Evolutionary conservation across 2,329 filamentous ascomycete species (phyloP), one percentile per base, ranked within the genome.

Genomic region (Xylariaceae sp.): DNA sequence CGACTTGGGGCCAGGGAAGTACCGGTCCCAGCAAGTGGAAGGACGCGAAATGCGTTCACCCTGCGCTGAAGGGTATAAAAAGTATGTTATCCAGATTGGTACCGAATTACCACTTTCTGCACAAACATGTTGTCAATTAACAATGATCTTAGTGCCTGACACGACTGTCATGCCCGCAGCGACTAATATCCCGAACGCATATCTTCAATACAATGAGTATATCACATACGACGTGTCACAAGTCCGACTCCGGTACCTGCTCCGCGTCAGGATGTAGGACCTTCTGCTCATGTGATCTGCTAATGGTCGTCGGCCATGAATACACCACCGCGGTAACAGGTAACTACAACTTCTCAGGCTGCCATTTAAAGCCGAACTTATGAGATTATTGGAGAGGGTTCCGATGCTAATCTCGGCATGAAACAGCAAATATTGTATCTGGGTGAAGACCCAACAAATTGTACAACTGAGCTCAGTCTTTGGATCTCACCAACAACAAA

Each of bases 11-110:
- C 8, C 72, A 79, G 57, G 89, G 89, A 2, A 50, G 38, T 4
- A 81, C 68, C 0, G 80, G 79, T 0, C 89, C 88, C 1, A 67
- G 61, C 15, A 68, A 68, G 33, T 94, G 88, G 88, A 87, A 87
- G 61, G 87, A 94, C 61, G 88, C 86, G 0, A 67, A 66, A 2
- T 76, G 72, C 39, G 74, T 90, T 7, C 76, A 89, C 52, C 67
- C 75, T 2, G 72, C 74, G 3, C 66, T 94, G 33, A 67, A 76
- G 43, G 88, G 87, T 0, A 73, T 87, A 31, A 73, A 72, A 53
- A 90, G 81, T 84, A 62, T 26, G 22, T 11, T 11, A 26, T 26
- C 22, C 22, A 26, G 22, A 26, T 11, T 9, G 22, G n/a, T 7
- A 26, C 43, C 45, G 29, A 50, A n/a, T 12, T 19, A 19, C 33